Conservation (phyloP, 129 eudicot genomes). For the carrot (Daucus carota) region DH1_v3.0 NC_030381.2:51215001-51215500, state of each 20-base stretch:
- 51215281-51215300: not conserved
- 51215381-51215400: not conserved
- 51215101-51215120: constrained; percentile 93
- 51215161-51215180: constrained; percentile 54
- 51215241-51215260: not conserved
- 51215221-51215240: not conserved
- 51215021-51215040: constrained; percentile 59
- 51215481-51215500: not conserved
- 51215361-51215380: not conserved
- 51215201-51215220: not conserved
- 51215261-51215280: not conserved
- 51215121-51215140: constrained; percentile 91
- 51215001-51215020: constrained; percentile 74
- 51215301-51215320: not conserved
- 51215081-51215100: constrained; percentile 89
- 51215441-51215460: not conserved
- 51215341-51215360: not conserved
- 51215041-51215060: constrained; percentile 90
- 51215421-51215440: not conserved
- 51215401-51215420: not conserved
- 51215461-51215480: not conserved
- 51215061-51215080: constrained; percentile 99
- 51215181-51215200: not conserved
- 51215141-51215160: constrained; percentile 71
- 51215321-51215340: not conserved